Evolutionary conservation across 2,329 filamentous ascomycete species (phyloP), one percentile per base, ranked within the genome.

Genomic region (Alternaria triticina): DNA sequence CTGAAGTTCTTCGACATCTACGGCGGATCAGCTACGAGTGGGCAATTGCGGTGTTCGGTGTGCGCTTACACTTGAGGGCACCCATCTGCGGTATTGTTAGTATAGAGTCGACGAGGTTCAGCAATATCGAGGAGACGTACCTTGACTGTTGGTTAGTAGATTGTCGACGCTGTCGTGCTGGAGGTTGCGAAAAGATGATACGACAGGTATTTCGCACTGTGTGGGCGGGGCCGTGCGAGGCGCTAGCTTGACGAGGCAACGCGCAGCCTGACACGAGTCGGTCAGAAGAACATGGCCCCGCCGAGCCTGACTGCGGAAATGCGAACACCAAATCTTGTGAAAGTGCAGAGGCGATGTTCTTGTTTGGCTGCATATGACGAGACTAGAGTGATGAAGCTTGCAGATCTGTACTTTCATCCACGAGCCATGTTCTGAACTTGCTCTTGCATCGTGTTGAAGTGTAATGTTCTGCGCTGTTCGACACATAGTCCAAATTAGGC

Each of bases 1-100:
- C 86, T 97, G 94, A 88, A 99, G 92, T 90, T 99, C 96, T 91
- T 99, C 96, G 87, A 99, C 93, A 89, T 82, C 74, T 76, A 56
- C 54, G 33, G 50, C 54, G 54, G 15, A 67, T 76, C 67, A 76
- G 70, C 63, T 61, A 97, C 51, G 58, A 22, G 45, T 57, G 51
- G 50, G 52, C 33, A 28, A 46, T 52, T 59, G 58, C 50, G 55
- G 17, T 10, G 17, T 52, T 46, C 22, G 20, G 27, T 67, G 36
- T 47, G 52, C 17, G 62, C 72, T 65, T 71, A 76, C 74, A 99
- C 89, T 99, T 99, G 86, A 97, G 93, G 89, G 95, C 95, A 92
- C 96, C 96, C 96, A 97, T 97, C 90, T 95, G 70, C 69, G 46
- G 36, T 47, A 59, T 44, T 68, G 69, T 77, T 66, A 76, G 73